Evolutionary conservation across 176 grass and related monocot species (phyloP), one percentile per base, ranked within the genome.

Genomic region (Oryza australiensis): DNA sequence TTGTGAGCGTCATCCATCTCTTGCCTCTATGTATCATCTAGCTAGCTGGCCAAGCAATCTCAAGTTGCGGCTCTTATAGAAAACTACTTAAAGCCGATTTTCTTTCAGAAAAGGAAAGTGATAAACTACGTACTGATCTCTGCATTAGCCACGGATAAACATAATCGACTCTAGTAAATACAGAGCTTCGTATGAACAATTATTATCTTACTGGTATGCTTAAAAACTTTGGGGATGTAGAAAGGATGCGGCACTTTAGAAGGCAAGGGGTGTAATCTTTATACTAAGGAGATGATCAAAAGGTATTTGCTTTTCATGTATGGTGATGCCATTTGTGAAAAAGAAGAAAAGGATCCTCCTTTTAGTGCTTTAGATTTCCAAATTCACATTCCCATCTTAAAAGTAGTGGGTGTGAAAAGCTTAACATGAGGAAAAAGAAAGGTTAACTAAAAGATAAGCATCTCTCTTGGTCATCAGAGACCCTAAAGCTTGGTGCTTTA

Each of bases 221-320:
- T 76, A 88, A 46, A 49, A 86, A 86, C 51, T 79, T 87, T 27
- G 82, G 83, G 80, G 35, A 59, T 68, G 76, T 90, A 29, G 75
- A 96, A 96, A 92, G 86, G 79, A 82, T 82, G 20, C 40, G 59
- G 15, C 82, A 79, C 90, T 93, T 95, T 93, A 82, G 76, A 90
- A 90, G 68, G 88, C 90, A 86, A 82, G 73, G 70, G 49, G 78
- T 51, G 72, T 79, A 87, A 87, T 91, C 72, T 94, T 88, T 86
- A 80, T 86, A 80, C 68, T 68, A 87, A 73, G 62, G 66, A 62
- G 35, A 79, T 63, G 86, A 91, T 88, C 71, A 85, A 93, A 93
- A 91, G 86, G 88, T 77, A 84, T 45, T 82, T 87, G 75, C 90
- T 93, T 96, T 96, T 87, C 75, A 84, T 89, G 87, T 88, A 89